Evolutionary conservation across 768 basidiomycete species (phyloP), one percentile per base, ranked within the genome.

Genomic region (Naganishia randhawae): DNA sequence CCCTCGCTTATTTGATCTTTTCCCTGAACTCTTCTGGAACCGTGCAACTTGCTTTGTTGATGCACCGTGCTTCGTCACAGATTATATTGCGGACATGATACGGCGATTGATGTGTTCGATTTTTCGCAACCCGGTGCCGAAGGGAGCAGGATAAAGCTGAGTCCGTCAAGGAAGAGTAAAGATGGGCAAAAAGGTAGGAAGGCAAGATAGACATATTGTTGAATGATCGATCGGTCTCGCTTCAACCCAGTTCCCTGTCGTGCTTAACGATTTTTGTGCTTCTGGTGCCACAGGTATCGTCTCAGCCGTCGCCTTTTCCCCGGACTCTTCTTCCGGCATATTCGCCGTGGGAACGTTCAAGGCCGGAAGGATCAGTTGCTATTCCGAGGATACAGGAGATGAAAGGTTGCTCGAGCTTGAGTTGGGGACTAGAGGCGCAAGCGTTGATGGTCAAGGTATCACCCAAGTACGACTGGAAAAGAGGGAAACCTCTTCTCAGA

Each of bases 71-170:
- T 29, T 7, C 8, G 29, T 1, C 68, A 16, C 73, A 91, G 91
- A 72, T 77, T 95, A 2, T 95, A 92, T 78, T 92, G 92, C 75
- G 91, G 92, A 0, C 89, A 88, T 69, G 88, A 91, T 77, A 85
- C 88, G 71, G 88, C 90, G 7, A 89, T 95, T 57, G 92, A 93
- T 77, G 83, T 92, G 17, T 90, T 94, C 74, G 90, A 93, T 73
- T 77, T 94, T 6, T 81, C 84, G 11, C 78, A 80, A 29, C 92
- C 92, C 0, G 91, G 92, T 0, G 84, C 86, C 9, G 71, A 71
- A 72, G 90, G 90, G 1, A 84, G 83, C 0, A 84, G 93, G 1
- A 71, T 92, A 3, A 83, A 81, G 17, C 92, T 89, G 0, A 87
- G 86, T 0, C 86, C 87, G 0, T 86, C 86, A 0, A 87, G 87